phyloP scores from a whole-genome alignment of 495 filamentous ascomycete species.

The Gamarada debralockiae region DNA sequence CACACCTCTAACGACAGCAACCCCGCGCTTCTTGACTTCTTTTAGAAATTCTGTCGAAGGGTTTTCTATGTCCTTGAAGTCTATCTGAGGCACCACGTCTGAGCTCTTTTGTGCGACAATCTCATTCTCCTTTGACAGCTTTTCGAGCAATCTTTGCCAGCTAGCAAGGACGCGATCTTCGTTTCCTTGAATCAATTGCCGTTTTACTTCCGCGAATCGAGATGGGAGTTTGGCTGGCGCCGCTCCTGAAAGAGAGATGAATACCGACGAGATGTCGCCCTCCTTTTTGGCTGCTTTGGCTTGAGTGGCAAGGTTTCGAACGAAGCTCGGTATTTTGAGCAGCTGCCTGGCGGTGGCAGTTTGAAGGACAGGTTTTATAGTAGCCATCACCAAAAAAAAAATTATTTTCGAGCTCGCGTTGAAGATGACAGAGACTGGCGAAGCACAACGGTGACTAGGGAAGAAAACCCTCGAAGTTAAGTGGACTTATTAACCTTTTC shows the following conservation, averaged over 20 bases:
- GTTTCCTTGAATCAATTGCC: slow-evolving; percentile 54
- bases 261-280: slow-evolving; percentile 82
- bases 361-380: no score
- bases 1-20: slow-evolving; percentile 60
- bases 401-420: no score
- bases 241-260: slow-evolving; percentile 72
- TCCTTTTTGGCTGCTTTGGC: no score
- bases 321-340: no score
- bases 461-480: no score
- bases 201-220: slow-evolving; percentile 76
- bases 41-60: slow-evolving; percentile 27
- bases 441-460: no score
- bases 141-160: slow-evolving; percentile 65
- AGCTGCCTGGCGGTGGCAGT: no score
- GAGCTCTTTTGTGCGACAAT: slow-evolving; percentile 35
- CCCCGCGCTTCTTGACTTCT: slow-evolving; percentile 59
- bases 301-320: no score
- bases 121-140: slow-evolving; percentile 50
- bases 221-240: slow-evolving; percentile 59
- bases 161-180: slow-evolving; percentile 57
- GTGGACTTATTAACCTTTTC: no score
- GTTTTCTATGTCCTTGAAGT: slow-evolving; percentile 49
- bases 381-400: no score
- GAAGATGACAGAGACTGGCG: no score
- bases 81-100: slow-evolving; percentile 52